Base-by-base conservation (phyloP, 257 asterid genomes). In the Solanum clarkiae region DNA sequence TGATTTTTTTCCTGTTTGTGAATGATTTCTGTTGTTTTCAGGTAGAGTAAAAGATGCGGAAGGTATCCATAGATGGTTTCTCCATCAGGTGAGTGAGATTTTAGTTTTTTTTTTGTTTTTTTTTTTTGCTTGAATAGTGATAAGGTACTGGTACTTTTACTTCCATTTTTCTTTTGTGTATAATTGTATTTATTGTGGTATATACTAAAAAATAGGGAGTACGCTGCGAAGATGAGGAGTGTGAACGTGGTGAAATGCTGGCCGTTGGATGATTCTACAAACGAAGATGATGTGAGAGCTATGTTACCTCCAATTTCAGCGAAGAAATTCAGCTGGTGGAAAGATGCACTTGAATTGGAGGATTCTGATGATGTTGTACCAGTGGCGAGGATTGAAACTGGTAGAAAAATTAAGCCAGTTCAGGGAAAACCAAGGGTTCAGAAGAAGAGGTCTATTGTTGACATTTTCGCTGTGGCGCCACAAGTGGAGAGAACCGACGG, bases 311-410 rank as follows among this genome's bases (percentile, higher is more conserved):
- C 97, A 1, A 93, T 94, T 84, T 83, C 89, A 18, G 87, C 91
- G 83, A 88, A 90, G 90, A 92, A 90, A 88, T 94, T 93, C 91
- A 87, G 89, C 13, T 94, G 95, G 97, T 94, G 98, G 98, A 53
- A 86, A 32, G 92, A 92, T 84, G 91, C 86, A 84, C 87, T 93
- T 44, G 80, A 88, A 11, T 36, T 84, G 10, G 62, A 75, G 18
- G 89, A 83, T 57, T 80, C 55, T 53, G 89, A 85, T 70, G 89
- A 66, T 10, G 84, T 88, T 29, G 91, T 84, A 47, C 77, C 71
- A 65, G 92, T 87, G 13, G 53, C 82, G 10, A 80, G 75, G 63
- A 88, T 2, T 47, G 66, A 74, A 66, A 84, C 71, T 8, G 32
- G 15, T 32, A 66, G 45, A 84, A 88, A 75, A 47, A 14, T 40